These are phyloP conservation scores for Kodamaea lidongshanica DNA, from an alignment of 805 yeast species.

Conservation along the genomic window DNA sequence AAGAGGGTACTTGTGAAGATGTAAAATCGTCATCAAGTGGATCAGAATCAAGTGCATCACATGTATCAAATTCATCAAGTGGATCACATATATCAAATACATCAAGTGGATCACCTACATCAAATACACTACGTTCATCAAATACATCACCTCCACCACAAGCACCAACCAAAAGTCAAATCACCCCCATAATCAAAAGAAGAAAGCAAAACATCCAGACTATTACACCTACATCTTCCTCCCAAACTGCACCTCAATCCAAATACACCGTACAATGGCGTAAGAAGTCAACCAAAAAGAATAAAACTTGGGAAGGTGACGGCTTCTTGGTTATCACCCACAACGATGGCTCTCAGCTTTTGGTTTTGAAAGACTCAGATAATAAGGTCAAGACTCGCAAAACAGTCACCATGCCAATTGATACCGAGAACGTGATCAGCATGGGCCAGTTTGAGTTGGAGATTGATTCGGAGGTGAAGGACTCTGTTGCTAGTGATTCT, in stretches of 20 bases:
- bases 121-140: too few relatives aligned
- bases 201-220: slow-evolving; percentile 1
- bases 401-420: slow-evolving; percentile 8
- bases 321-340: slow-evolving; percentile 45
- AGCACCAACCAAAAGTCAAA: background rate
- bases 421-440: slow-evolving; percentile 27
- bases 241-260: background rate
- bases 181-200: slow-evolving; percentile 3
- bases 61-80: too few relatives aligned
- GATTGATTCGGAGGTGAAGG: slow-evolving; percentile 43
- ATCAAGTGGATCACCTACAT: too few relatives aligned
- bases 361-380: slow-evolving; percentile 8
- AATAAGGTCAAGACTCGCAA: slow-evolving; percentile 9
- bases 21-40: too few relatives aligned
- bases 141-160: slow-evolving; percentile 1
- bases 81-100: too few relatives aligned
- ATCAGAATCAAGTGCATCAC: too few relatives aligned
- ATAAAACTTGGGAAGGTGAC: slow-evolving; percentile 95
- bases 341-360: slow-evolving; percentile 1
- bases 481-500: background rate
- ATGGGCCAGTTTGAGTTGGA: slow-evolving; percentile 61
- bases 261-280: slow-evolving; percentile 51
- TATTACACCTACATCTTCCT: background rate
- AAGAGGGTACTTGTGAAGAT: too few relatives aligned
- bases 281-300: slow-evolving; percentile 66